phyloP scores from a whole-genome alignment of 441 rosid genomes.

The Melianthus villosus region DNA sequence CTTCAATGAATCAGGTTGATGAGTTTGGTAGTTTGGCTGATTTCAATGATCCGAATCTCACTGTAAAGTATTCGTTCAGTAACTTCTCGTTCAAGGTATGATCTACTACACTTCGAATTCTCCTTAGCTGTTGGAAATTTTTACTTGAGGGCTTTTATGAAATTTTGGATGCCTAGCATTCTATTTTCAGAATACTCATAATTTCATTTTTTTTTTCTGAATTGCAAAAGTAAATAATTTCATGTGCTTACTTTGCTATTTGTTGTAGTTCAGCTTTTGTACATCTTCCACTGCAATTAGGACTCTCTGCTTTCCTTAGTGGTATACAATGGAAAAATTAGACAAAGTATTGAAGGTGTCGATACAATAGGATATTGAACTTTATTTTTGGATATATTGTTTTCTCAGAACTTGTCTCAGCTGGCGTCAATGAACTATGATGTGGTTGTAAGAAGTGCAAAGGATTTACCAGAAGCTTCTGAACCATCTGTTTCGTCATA shows the following conservation, averaged over 20 bases:
- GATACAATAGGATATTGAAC: neutral
- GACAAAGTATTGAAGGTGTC: no score
- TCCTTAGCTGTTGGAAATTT: neutral
- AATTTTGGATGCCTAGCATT: neutral
- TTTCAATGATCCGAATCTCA: slow-evolving; percentile 41
- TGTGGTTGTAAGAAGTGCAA: slow-evolving; percentile 42
- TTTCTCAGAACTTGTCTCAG: slow-evolving; percentile 71
- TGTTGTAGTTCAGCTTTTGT: no score
- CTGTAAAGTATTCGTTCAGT: slow-evolving; percentile 80
- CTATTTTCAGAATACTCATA: no score
- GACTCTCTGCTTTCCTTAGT: no score
- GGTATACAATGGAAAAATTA: no score
- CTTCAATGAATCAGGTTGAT: slow-evolving; percentile 44
- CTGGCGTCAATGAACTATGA: slow-evolving; percentile 89
- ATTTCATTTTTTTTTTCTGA: no score
- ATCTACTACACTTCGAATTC: neutral
- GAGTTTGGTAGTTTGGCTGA: slow-evolving; percentile 75
- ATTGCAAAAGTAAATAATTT: no score
- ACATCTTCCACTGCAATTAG: no score
- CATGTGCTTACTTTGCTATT: no score
- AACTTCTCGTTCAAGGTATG: slow-evolving; percentile 93
- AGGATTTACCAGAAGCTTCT: slow-evolving; percentile 40
- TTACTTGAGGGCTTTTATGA: neutral
- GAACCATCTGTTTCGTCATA: slow-evolving; percentile 25
- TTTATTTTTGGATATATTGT: slow-evolving; percentile 2